These are phyloP conservation scores for Zizania palustris DNA, from an alignment of 202 grass and related monocot species.

Conservation along the genomic window DNA sequence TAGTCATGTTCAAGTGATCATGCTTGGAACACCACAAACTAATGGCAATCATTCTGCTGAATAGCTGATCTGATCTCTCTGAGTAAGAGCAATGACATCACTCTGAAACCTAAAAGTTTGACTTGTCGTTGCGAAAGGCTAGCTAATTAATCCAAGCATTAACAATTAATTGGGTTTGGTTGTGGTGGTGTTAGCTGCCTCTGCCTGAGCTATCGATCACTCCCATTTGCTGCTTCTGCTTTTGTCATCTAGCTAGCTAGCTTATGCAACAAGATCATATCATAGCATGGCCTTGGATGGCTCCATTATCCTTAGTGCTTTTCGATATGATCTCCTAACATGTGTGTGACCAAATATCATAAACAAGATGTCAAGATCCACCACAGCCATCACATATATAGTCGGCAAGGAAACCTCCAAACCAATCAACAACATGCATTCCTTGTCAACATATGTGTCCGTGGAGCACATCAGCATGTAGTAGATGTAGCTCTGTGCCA, in stretches of 20 bases:
- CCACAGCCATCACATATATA: background rate
- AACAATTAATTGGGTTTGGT: conserved; percentile 7
- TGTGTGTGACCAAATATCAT: conserved; percentile 1
- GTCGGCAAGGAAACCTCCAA: conserved; percentile 23
- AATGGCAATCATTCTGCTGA: background rate
- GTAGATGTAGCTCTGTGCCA: conserved; percentile 32
- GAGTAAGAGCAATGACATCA: background rate
- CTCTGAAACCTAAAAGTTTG: conserved; percentile 49
- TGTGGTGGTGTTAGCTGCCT: conserved; percentile 35
- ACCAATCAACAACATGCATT: conserved; percentile 1
- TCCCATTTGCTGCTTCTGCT: background rate
- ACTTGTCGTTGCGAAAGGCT: conserved; percentile 21
- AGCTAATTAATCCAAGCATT: conserved; percentile 30
- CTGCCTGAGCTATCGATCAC: conserved; percentile 25
- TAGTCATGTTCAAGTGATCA: background rate
- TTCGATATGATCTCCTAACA: background rate
- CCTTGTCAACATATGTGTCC: background rate
- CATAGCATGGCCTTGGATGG: background rate
- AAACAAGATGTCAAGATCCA: background rate
- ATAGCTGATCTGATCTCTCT: background rate
- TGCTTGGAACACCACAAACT: background rate
- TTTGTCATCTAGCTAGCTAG: conserved; percentile 15
- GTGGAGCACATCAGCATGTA: background rate
- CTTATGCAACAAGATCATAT: background rate
- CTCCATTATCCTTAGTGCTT: conserved; percentile 22